A percentile compares a stretch with the other conserved stretches of the same genome.
phyloP scores from a whole-genome alignment of 495 filamentous ascomycete species.

The Penicillium dipodomyicola region DNA sequence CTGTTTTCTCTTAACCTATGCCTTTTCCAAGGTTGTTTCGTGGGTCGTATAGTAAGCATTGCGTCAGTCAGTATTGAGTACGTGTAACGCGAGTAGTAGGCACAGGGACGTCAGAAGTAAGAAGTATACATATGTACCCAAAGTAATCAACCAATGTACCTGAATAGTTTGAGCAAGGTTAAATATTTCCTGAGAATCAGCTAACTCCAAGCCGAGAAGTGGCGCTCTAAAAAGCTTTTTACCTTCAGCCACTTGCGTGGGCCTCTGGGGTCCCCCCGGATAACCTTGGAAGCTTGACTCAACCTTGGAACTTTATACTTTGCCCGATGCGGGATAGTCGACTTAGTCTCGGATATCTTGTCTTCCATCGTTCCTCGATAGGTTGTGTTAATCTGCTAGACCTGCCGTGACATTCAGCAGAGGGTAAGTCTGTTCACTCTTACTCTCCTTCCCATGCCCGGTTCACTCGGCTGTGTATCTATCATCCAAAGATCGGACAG shows the following conservation, averaged over 20 bases:
- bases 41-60: not conserved
- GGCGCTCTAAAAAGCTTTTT: constrained; percentile 23
- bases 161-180: not conserved
- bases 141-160: not conserved
- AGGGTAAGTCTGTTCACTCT: not conserved
- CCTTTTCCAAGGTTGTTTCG: not conserved
- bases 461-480: too few species aligned
- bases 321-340: not conserved
- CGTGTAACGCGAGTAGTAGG: not conserved
- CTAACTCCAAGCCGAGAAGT: constrained; percentile 7
- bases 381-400: not conserved
- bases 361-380: not conserved
- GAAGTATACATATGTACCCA: not conserved
- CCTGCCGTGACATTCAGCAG: not conserved
- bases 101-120: too few species aligned
- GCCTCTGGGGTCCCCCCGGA: constrained; percentile 9
- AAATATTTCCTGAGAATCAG: too few species aligned
- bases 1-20: constrained; percentile 1
- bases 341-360: not conserved
- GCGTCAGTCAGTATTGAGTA: not conserved
- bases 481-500: too few species aligned
- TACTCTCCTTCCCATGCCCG: too few species aligned
- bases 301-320: constrained; percentile 10
- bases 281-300: constrained; percentile 19
- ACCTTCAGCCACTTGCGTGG: constrained; percentile 25